These are phyloP conservation scores for Penicillium riverlandense DNA, from an alignment of 495 filamentous ascomycete species.

Conservation along the genomic window DNA sequence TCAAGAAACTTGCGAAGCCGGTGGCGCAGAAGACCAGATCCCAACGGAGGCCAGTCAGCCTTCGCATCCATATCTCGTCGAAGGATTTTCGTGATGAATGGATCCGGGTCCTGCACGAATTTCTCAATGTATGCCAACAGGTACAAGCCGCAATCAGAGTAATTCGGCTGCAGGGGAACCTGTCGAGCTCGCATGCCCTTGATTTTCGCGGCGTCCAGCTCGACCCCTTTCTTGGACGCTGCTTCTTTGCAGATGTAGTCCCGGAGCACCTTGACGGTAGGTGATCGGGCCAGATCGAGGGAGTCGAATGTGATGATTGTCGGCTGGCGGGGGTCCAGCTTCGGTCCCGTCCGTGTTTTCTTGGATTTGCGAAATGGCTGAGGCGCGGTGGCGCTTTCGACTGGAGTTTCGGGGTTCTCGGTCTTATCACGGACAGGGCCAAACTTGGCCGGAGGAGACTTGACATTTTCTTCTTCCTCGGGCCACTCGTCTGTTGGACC, in stretches of 20 bases:
- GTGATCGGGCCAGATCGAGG: constrained; percentile 52
- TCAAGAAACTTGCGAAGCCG: constrained; percentile 48
- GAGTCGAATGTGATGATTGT: constrained; percentile 89
- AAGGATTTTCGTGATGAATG: constrained; percentile 53
- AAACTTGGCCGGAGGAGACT: constrained; percentile 7
- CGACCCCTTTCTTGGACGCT: constrained; percentile 55
- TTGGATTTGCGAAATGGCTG: constrained; percentile 14
- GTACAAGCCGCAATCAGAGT: constrained; percentile 83
- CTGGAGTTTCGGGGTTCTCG: not conserved
- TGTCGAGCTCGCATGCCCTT: constrained; percentile 60
- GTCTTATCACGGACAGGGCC: too few species aligned
- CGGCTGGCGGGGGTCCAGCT: constrained; percentile 36
- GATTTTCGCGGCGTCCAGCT: constrained; percentile 42
- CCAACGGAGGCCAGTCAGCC: constrained; percentile 48
- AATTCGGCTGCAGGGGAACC: constrained; percentile 77
- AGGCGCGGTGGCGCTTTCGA: not conserved
- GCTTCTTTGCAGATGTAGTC: constrained; percentile 74
- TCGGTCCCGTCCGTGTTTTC: constrained; percentile 16
- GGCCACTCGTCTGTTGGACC: constrained; percentile 17
- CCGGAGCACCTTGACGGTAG: constrained; percentile 58
- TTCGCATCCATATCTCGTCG: constrained; percentile 36
- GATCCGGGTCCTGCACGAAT: constrained; percentile 64
- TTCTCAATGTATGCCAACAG: constrained; percentile 75
- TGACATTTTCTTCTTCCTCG: constrained; percentile 17
- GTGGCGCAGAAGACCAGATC: constrained; percentile 43